Percentiles rank a stretch among this genome's conserved stretches.
Evolutionary conservation across 495 filamentous ascomycete species (phyloP).

Genomic region (Xylaria cubensis): DNA sequence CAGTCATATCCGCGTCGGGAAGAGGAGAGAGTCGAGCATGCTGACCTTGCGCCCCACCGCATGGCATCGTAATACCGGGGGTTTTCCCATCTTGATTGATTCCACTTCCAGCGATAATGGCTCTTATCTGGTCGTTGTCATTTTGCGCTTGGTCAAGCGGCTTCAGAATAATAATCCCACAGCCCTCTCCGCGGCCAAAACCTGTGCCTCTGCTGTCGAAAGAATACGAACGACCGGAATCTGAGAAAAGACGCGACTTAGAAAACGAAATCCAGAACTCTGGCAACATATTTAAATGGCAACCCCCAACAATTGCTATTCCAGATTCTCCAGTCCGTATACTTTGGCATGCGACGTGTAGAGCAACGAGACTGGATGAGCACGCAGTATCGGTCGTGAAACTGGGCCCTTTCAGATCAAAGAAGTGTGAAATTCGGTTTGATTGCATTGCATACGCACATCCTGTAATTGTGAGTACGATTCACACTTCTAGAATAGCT

Average conservation of each 20-base stretch:
- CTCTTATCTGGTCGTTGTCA: conserved; percentile 65
- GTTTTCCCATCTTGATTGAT: conserved; percentile 69
- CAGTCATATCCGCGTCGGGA: conserved; percentile 21
- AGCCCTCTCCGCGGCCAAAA: conserved; percentile 70
- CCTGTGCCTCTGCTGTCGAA: conserved; percentile 70
- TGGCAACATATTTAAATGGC: conserved; percentile 62
- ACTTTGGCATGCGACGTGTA: conserved; percentile 80
- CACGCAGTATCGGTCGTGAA: conserved; percentile 89
- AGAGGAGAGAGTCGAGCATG: background rate
- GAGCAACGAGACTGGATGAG: conserved; percentile 72
- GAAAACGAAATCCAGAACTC: conserved; percentile 62
- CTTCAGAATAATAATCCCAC: conserved; percentile 66
- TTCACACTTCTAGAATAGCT: background rate
- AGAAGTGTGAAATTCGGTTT: conserved; percentile 69
- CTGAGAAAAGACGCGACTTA: conserved; percentile 65
- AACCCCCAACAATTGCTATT: conserved; percentile 62
- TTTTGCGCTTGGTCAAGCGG: conserved; percentile 61
- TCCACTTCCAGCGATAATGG: conserved; percentile 64
- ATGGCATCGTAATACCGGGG: conserved; percentile 65
- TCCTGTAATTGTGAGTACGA: conserved; percentile 49
- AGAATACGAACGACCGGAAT: conserved; percentile 64
- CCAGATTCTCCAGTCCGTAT: conserved; percentile 64
- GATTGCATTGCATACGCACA: conserved; percentile 60
- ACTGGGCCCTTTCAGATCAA: conserved; percentile 63
- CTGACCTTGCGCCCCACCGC: conserved; percentile 60